A percentile compares a stretch with the other conserved stretches of the same genome.
phyloP scores from a whole-genome alignment of 768 basidiomycete genomes.

The Boletus pseudo-olivaceus region DNA sequence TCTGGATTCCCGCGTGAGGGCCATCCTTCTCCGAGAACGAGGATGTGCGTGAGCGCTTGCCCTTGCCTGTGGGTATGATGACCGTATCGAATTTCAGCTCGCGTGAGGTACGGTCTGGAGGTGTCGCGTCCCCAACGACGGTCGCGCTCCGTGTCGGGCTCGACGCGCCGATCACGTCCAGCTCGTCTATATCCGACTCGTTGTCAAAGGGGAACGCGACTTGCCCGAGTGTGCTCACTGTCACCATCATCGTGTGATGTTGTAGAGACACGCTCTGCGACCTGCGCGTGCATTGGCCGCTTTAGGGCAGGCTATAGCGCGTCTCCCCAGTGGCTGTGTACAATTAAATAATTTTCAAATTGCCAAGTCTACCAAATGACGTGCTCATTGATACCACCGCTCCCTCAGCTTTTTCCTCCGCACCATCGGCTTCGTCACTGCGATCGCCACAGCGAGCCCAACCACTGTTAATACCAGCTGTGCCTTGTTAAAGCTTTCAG shows the following conservation, averaged over 20 bases:
- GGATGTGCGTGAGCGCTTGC: conserved; percentile 18
- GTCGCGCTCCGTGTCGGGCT: conserved; percentile 28
- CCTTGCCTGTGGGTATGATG: conserved; percentile 9
- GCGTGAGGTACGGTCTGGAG: conserved; percentile 7
- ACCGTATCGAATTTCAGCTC: conserved; percentile 1
- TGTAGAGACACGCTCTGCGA: background rate
- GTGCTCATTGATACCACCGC: conserved; percentile 54
- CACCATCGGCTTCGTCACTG: conserved; percentile 82
- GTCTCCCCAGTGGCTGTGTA: conserved; percentile 15
- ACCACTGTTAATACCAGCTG: conserved; percentile 83
- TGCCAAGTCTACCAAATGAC: background rate
- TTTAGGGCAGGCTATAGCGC: conserved; percentile 29
- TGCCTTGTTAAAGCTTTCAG: conserved; percentile 87
- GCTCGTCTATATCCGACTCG: conserved; percentile 24
- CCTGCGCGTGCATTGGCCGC: background rate
- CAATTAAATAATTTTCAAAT: background rate
- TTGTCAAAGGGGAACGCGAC: conserved; percentile 10
- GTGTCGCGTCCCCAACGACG: conserved; percentile 27
- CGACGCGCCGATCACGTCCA: conserved; percentile 28
- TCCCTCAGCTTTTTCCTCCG: conserved; percentile 60
- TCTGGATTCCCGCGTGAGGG: background rate
- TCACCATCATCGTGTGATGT: background rate
- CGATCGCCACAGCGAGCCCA: conserved; percentile 69
- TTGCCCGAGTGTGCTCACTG: background rate
- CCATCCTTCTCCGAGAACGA: conserved; percentile 4